Base-by-base conservation (phyloP, 352 stramenopile species). In the Pythium monospermum region DNA sequence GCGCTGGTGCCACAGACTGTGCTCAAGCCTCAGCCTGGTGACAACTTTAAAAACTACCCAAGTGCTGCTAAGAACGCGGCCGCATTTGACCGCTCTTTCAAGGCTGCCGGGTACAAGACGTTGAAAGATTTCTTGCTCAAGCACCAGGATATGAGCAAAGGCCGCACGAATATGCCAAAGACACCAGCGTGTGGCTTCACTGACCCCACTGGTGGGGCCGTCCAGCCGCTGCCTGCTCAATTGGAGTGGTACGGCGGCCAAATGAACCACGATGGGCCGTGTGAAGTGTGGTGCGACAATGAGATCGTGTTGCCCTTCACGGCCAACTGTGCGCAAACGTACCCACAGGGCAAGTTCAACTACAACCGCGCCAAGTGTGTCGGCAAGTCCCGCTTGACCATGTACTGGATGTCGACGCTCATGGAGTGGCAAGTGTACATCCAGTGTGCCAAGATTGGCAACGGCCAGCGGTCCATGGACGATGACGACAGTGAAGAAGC, bases 361-460 rank as follows among this genome's bases (percentile, higher is more conserved):
- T 72, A 76, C 41, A 49, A 75, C 26, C 57, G 37, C 5, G 60
- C 68, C 23, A 55, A 65, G 19, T 79, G 69, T 38, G 54, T 40
- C 36, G 49, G 56, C 33, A 69, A 68, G 15, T 68, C 66, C 36
- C 53, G 63, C 0, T 61, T 80, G 8, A 75, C 65, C 1, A 67
- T 72, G 38, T 77, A 71, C 56, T 83, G 72, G 69, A 44, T 80
- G 21, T 64, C 52, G 6, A 66, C 76, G 60, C 69, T 53, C 10
- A 6, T 44, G 16, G 57, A 57, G 25, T 83, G 69, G 69, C 69
- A 83, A 58, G 57, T 83, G 37, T 80, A 83, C 56, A 57, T 35
- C 41, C 22, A 48, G 23, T 48, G 41, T 19, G 41, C 26, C 41
- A 44, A 44, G 19, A 44, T 44, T 21, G 38, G 38, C 11, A 44